Evolutionary conservation across 2,329 filamentous ascomycete species (phyloP), one percentile per base, ranked within the genome.

Genomic region (Orbilia brochopaga): DNA sequence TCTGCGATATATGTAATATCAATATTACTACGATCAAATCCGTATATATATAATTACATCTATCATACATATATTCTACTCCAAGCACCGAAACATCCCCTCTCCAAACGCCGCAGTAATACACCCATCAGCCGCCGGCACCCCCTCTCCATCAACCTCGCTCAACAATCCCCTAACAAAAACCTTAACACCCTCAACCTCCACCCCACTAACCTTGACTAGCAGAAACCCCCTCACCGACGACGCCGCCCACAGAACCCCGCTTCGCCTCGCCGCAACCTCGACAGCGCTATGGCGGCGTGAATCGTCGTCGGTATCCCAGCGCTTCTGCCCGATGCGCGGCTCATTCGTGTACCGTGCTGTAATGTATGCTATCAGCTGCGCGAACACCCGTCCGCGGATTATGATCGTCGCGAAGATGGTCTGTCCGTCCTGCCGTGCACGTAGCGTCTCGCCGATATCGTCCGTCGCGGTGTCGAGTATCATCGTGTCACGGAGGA

Each of bases 401-500:
- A 97, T 82, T 44, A 97, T 88, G 21, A 97, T 81, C 0, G 92
- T 97, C 0, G 92, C 94, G 72, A 95, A 87, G 17, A 96, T 83
- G 8, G 88, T 88, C 74, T 91, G 83, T 1, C 85, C 84, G 58
- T 91, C 86, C 85, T 96, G 93, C 6, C 89, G 86, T 53, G 84
- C 82, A 58, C 79, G 81, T 56, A 87, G 80, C 0, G 79, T 78
- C 52, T 80, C 81, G 15, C 80, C 79, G 10, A 53, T 17, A 32
- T 27, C 5, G 21, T 23, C n/a, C n/a, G 8, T 84, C 82, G 21
- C 83, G 8, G 27, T 83, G 73, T 90, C 86, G 3, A 99, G 82
- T 10, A 92, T 85, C 51, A 97, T 83, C 7, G 90, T 89, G 79
- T 99, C 94, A 73, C 93, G 85, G n/a, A 97, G 83, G 0, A 97